A percentile compares a stretch with the other conserved stretches of the same genome.
Evolutionary conservation across 2,329 filamentous ascomycete genomes (phyloP).

Genomic region (Colletotrichum endophyticum): DNA sequence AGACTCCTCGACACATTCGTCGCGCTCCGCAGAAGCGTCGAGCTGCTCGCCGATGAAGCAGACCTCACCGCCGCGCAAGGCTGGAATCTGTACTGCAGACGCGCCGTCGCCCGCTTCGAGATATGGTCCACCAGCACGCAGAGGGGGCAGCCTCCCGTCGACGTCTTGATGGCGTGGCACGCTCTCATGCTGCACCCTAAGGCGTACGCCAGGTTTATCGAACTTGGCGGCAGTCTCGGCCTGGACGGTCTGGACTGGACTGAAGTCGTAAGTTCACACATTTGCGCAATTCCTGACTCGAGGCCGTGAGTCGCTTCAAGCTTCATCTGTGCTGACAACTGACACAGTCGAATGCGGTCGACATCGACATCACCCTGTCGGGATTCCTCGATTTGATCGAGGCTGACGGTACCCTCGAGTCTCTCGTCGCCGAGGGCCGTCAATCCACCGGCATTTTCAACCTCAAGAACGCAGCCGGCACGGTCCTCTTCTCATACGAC

Average conservation of each 20-base stretch:
- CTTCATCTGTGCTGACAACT: background rate
- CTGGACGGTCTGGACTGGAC: conserved; percentile 8
- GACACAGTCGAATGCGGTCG: background rate
- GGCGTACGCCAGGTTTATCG: conserved; percentile 8
- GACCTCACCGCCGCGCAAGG: conserved; percentile 16
- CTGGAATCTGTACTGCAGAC: conserved; percentile 30
- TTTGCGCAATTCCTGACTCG: background rate
- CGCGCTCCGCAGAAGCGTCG: conserved; percentile 45
- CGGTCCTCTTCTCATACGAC: conserved; percentile 13
- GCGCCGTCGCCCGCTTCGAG: conserved; percentile 30
- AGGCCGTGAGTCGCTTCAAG: background rate
- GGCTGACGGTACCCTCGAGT: background rate
- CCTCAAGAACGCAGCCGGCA: conserved; percentile 15
- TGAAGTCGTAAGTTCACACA: background rate
- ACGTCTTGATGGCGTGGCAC: conserved; percentile 43
- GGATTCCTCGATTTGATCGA: background rate
- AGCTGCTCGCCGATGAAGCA: conserved; percentile 16
- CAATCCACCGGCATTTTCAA: conserved; percentile 8
- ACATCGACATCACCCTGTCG: background rate
- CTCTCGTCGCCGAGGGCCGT: background rate
- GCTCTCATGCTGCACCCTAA: conserved; percentile 36
- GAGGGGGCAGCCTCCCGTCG: conserved; percentile 25
- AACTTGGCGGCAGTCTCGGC: conserved; percentile 3
- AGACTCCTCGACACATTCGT: conserved; percentile 65
- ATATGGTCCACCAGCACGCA: background rate